Base-by-base conservation (phyloP, 805 yeast species). In the Lachancea fermentati region DNA sequence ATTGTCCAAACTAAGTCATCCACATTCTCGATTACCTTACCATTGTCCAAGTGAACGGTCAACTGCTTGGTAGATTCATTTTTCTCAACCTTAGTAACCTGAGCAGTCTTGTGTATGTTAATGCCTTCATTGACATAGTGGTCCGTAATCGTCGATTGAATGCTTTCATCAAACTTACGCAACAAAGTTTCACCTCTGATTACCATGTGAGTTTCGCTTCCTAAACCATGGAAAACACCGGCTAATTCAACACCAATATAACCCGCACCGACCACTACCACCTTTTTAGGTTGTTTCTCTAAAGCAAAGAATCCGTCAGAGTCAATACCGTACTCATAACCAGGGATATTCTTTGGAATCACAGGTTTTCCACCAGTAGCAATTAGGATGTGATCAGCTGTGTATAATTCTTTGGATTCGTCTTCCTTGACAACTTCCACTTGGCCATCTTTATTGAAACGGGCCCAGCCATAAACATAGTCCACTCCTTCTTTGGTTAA, bases 211-310 rank as follows among this genome's bases (percentile, higher is more conserved):
- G 95, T 82, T 50, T 91, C 87, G 12, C 91, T 61, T 13, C 95
- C 95, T 46, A 93, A 72, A 17, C 87, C 87, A 50, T 85, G 75
- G 78, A 93, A 91, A 33, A 93, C 88, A 47, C 98, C 98, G 5
- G 97, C 84, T 37, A 93, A 75, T 69, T 93, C 99, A 35, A 88
- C 83, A 43, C 96, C 97, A 60, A 93, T 93, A 68, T 93, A 93
- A 32, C 99, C 99, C 29, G 96, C 96, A 53, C 99, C 99, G 9
- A 93, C 96, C 46, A 93, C 73, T 1, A 94, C 97, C 19, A 91
- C 97, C 36, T 80, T 74, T 65, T 87, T 81, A 37, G 99, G 98
- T 66, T 89, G 97, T 36, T 67, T 57, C 45, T 75, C 81, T 50
- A 93, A 70, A 48, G 75, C 76, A 58, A 93, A 93, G 62, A 93